Percentiles rank a stretch among this genome's conserved stretches.
Evolutionary conservation across 2,329 filamentous ascomycete species (phyloP).

Genomic region (Xylariaceae sp.): DNA sequence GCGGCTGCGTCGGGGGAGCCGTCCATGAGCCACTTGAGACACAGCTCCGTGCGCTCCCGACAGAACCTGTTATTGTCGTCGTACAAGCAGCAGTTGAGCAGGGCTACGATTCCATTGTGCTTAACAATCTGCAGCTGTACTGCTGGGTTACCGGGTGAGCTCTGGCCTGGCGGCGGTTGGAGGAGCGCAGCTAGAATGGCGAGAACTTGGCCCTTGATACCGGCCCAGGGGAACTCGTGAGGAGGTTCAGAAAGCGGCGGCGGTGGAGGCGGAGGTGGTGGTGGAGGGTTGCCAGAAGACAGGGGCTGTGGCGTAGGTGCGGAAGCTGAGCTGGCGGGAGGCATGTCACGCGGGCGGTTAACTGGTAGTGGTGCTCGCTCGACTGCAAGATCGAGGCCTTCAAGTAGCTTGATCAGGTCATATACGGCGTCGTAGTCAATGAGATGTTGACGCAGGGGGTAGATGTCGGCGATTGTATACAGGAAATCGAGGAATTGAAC

Average conservation of each 20-base stretch:
- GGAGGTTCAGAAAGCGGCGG: constrained; percentile 57
- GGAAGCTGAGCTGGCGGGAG: constrained; percentile 24
- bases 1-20: constrained; percentile 68
- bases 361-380: constrained; percentile 69
- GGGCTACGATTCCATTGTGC: constrained; percentile 77
- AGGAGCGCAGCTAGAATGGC: constrained; percentile 84
- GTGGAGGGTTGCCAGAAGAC: constrained; percentile 35
- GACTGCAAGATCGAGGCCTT: constrained; percentile 81
- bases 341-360: constrained; percentile 24
- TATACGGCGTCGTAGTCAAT: constrained; percentile 90
- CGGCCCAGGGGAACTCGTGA: constrained; percentile 59
- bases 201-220: constrained; percentile 88
- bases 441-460: constrained; percentile 75
- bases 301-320: constrained; percentile 29
- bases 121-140: constrained; percentile 86
- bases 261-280: constrained; percentile 40
- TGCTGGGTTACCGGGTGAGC: constrained; percentile 59
- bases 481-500: constrained; percentile 94
- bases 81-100: constrained; percentile 84
- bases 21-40: constrained; percentile 76
- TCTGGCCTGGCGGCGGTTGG: constrained; percentile 66
- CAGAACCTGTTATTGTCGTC: constrained; percentile 94
- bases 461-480: constrained; percentile 79
- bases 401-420: constrained; percentile 80
- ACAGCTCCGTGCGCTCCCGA: constrained; percentile 83